Evolutionary conservation across 768 basidiomycete species (phyloP).

Genomic region (Pulveroboletus sp.): DNA sequence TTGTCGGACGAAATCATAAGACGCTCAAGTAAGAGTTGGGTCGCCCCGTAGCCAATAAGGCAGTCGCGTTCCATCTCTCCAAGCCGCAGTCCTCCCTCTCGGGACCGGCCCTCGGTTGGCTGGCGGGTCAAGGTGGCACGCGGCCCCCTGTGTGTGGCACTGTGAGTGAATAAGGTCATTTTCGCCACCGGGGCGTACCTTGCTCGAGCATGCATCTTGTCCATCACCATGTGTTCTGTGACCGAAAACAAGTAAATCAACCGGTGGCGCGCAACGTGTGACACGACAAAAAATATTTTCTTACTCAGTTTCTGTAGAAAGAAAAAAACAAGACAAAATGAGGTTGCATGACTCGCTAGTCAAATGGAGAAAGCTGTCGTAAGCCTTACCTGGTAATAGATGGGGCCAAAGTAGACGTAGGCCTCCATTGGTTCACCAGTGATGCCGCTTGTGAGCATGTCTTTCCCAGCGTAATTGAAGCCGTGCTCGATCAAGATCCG

Average conservation of each 20-base stretch:
- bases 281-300: constrained; percentile 22
- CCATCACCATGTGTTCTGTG: constrained; percentile 97
- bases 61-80: constrained; percentile 99
- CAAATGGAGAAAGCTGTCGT: constrained; percentile 2
- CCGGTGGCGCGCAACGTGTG: not conserved
- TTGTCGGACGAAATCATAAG: constrained; percentile 99
- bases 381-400: constrained; percentile 83
- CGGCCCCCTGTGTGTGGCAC: constrained; percentile 63
- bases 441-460: constrained; percentile 97
- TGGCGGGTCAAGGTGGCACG: constrained; percentile 95
- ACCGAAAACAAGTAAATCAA: constrained; percentile 11
- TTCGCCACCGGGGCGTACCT: constrained; percentile 47
- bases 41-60: constrained; percentile 97
- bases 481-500: constrained; percentile 91
- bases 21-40: constrained; percentile 91
- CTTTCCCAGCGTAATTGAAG: constrained; percentile 98
- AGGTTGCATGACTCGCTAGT: constrained; percentile 1
- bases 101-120: constrained; percentile 96
- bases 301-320: constrained; percentile 81
- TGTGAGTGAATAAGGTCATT: constrained; percentile 9
- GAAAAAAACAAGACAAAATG: not conserved
- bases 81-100: constrained; percentile 93
- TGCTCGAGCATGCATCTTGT: constrained; percentile 99
- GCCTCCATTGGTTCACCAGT: constrained; percentile 95
- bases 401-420: constrained; percentile 98